A percentile compares a stretch with the other conserved stretches of the same genome.
phyloP scores from a whole-genome alignment of 805 yeast genomes.

The Lipomyces starkeyi region DNA sequence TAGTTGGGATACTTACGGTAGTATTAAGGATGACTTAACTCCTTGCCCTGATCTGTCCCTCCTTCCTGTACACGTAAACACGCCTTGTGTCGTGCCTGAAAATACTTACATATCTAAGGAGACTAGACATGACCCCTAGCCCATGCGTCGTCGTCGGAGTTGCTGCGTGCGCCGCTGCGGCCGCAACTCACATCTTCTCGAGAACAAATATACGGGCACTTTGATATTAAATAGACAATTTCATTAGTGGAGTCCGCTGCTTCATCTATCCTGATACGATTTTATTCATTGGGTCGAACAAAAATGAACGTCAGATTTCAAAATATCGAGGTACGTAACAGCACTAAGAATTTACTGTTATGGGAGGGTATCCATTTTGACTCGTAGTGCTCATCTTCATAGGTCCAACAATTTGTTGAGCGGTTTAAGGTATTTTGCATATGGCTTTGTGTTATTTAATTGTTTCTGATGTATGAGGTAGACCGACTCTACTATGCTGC shows the following conservation, averaged over 20 bases:
- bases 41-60: too few relatives aligned
- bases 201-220: neutral
- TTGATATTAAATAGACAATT: neutral
- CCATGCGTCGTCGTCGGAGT: neutral
- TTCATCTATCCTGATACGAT: neutral
- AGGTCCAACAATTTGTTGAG: constrained; percentile 38
- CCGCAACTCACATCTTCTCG: neutral
- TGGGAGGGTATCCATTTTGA: neutral
- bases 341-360: too few relatives aligned
- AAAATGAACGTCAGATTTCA: constrained; percentile 29
- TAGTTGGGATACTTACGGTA: too few relatives aligned
- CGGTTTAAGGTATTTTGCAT: constrained; percentile 31
- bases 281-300: neutral
- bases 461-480: neutral
- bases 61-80: neutral
- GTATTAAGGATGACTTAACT: too few relatives aligned
- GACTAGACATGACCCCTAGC: neutral
- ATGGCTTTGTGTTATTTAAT: neutral
- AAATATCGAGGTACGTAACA: constrained; percentile 28
- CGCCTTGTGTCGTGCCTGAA: neutral
- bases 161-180: neutral
- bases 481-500: constrained; percentile 35
- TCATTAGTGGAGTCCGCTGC: neutral
- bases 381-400: neutral
- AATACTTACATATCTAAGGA: neutral